Percentiles rank a stretch among this genome's conserved stretches.
These are phyloP conservation scores for Croton setiger DNA, from an alignment of 441 rosid genomes.

Conservation along the genomic window DNA sequence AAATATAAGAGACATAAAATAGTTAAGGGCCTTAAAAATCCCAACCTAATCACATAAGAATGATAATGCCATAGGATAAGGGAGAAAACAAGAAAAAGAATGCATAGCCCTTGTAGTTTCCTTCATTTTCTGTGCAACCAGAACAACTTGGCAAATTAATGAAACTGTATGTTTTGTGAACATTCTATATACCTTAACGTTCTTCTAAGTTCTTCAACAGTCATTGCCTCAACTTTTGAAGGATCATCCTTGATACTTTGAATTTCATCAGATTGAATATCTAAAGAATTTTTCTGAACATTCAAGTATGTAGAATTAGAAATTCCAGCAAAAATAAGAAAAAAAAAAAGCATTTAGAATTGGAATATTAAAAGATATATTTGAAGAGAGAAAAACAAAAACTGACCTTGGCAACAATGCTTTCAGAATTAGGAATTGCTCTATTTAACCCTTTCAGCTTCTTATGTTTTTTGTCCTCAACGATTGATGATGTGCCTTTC, in stretches of 20 bases:
- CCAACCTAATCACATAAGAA: neutral
- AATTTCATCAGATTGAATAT: conserved; percentile 23
- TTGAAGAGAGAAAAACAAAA: neutral
- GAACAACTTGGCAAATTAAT: neutral
- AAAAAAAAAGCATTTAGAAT: too few relatives aligned
- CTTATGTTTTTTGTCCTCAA: conserved; percentile 28
- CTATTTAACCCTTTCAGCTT: conserved; percentile 19
- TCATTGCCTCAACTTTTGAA: conserved; percentile 53
- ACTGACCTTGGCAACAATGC: conserved; percentile 23
- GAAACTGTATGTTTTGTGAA: neutral
- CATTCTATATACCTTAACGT: conserved; percentile 46
- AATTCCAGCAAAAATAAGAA: too few relatives aligned
- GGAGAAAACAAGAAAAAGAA: neutral
- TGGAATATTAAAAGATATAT: neutral
- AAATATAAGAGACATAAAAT: neutral
- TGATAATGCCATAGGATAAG: neutral
- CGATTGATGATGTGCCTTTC: conserved; percentile 21
- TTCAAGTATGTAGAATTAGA: neutral
- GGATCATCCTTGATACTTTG: conserved; percentile 40
- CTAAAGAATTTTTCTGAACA: conserved; percentile 24
- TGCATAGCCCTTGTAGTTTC: neutral
- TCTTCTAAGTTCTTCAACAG: conserved; percentile 65
- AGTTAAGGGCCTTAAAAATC: neutral
- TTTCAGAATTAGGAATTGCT: conserved; percentile 17
- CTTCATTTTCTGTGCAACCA: neutral